Conservation (phyloP, 2,329 filamentous ascomycete genomes). For the Rutstroemia sp. region DNA sequence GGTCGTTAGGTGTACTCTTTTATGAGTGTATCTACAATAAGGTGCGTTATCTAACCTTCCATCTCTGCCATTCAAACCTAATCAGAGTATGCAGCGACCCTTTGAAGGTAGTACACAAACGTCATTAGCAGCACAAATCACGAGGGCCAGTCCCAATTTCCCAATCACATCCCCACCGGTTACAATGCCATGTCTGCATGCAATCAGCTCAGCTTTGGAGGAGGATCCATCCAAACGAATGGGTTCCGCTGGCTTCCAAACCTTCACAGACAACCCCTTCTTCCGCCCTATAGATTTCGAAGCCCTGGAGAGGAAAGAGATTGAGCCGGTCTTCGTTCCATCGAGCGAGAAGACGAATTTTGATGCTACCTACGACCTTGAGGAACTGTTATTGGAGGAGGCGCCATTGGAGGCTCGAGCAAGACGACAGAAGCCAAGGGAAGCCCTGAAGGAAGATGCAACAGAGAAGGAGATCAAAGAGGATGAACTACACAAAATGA, state of each 20-base stretch:
- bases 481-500: slow-evolving; percentile 88
- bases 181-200: slow-evolving; percentile 78
- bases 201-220: slow-evolving; percentile 77
- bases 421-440: slow-evolving; percentile 85
- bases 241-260: slow-evolving; percentile 73
- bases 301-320: slow-evolving; percentile 74
- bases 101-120: slow-evolving; percentile 88
- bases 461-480: slow-evolving; percentile 91
- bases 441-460: slow-evolving; percentile 86
- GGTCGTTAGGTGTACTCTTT: slow-evolving; percentile 96
- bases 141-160: slow-evolving; percentile 74
- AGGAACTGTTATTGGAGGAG: slow-evolving; percentile 88
- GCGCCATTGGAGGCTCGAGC: slow-evolving; percentile 89
- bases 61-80: not conserved
- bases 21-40: slow-evolving; percentile 99
- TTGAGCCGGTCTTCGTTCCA: slow-evolving; percentile 85
- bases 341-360: slow-evolving; percentile 99
- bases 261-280: slow-evolving; percentile 82
- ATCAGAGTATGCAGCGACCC: slow-evolving; percentile 54
- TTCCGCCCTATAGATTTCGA: slow-evolving; percentile 82
- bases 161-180: slow-evolving; percentile 91
- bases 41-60: slow-evolving; percentile 41
- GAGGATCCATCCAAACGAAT: slow-evolving; percentile 74
- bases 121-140: slow-evolving; percentile 70
- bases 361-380: slow-evolving; percentile 94